Evolutionary conservation across 768 basidiomycete genomes (phyloP).

Genomic region (Lactarius psammicola): DNA sequence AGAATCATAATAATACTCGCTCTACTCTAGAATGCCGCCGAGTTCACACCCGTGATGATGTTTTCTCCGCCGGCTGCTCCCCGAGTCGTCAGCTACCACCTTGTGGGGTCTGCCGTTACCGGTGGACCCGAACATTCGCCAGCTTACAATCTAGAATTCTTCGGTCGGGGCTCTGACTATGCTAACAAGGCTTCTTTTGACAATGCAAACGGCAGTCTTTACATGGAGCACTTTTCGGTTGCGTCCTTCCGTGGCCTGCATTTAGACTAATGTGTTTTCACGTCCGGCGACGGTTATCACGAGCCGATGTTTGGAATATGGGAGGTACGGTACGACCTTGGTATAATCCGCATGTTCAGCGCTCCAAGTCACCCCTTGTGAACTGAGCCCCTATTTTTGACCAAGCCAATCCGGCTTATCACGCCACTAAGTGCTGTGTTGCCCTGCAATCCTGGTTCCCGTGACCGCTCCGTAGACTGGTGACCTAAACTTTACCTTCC

Average conservation of each 20-base stretch:
- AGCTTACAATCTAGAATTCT: not conserved
- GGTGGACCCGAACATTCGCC: not conserved
- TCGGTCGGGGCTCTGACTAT: not conserved
- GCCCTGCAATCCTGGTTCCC: not conserved
- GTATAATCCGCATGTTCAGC: constrained; percentile 1
- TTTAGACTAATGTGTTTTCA: not conserved
- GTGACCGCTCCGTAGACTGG: not conserved
- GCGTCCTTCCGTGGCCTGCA: not conserved
- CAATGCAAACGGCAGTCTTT: constrained; percentile 5
- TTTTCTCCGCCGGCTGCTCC: not conserved
- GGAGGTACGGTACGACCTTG: not conserved
- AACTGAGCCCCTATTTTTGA: not conserved
- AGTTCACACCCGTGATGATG: not conserved
- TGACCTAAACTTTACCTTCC: not conserved
- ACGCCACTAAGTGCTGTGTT: constrained; percentile 19
- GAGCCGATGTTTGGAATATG: not conserved
- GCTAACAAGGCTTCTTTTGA: not conserved
- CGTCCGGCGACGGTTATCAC: not conserved
- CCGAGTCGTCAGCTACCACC: not conserved
- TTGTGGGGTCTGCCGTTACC: not conserved
- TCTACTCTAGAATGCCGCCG: not conserved
- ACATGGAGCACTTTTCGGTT: not conserved
- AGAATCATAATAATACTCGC: not conserved
- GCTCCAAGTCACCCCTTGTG: not conserved
- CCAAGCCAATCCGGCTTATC: constrained; percentile 10